These are phyloP conservation scores for Fagopyrum homotropicum DNA, from an alignment of 148 eudicot genomes.

Conservation along the genomic window DNA sequence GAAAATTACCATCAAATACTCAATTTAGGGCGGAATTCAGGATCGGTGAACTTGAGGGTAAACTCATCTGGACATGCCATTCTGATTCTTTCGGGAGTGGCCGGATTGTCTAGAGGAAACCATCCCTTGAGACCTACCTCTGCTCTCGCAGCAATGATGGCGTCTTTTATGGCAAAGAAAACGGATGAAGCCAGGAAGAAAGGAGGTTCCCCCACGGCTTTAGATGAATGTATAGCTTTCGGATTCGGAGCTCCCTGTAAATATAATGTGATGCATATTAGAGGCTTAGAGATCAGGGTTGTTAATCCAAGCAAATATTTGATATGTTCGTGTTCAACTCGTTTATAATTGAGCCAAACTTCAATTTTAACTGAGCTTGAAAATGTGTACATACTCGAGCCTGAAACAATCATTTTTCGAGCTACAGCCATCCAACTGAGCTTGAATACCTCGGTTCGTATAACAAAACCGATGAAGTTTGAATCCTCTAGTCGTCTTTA, in stretches of 20 bases:
- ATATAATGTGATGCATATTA: not conserved
- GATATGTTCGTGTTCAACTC: too few relatives aligned
- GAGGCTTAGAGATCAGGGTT: not conserved
- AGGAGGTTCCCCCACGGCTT: constrained; percentile 98
- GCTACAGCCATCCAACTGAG: too few relatives aligned
- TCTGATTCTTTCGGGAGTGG: constrained; percentile 94
- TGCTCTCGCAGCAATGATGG: constrained; percentile 73
- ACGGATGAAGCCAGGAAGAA: constrained; percentile 87
- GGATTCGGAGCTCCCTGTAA: constrained; percentile 72
- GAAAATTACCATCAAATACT: constrained; percentile 38
- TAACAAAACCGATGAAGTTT: too few relatives aligned
- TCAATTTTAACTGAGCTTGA: too few relatives aligned
- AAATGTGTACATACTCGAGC: too few relatives aligned
- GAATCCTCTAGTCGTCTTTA: too few relatives aligned
- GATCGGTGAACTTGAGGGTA: constrained; percentile 32
- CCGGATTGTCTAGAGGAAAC: constrained; percentile 97
- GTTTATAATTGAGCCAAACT: too few relatives aligned
- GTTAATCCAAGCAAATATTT: too few relatives aligned
- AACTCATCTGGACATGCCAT: constrained; percentile 82
- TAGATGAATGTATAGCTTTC: constrained; percentile 92
- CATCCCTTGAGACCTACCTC: constrained; percentile 58
- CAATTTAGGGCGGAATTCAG: constrained; percentile 70
- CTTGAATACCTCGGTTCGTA: too few relatives aligned
- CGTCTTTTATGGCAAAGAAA: constrained; percentile 92
- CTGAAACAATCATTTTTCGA: too few relatives aligned